Conservation (phyloP, 2,329 filamentous ascomycete genomes). For the Knoxdaviesia capensis region DNA sequence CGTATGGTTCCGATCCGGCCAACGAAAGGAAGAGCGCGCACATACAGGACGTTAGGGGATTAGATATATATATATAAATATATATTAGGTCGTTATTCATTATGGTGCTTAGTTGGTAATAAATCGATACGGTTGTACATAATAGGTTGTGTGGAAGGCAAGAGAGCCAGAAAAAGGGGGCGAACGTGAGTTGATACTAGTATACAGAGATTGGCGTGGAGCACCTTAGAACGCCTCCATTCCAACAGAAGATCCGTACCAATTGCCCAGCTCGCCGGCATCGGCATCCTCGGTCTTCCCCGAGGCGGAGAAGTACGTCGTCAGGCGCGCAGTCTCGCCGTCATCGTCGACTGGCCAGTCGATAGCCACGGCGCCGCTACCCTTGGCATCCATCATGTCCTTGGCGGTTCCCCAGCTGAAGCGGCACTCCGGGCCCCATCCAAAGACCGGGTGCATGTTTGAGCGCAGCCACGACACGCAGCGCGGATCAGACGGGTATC, state of each 20-base stretch:
- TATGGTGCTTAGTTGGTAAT: too few relatives aligned
- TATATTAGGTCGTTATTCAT: too few relatives aligned
- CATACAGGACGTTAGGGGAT: too few relatives aligned
- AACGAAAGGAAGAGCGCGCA: too few relatives aligned
- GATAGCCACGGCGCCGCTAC: conserved; percentile 39
- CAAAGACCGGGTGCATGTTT: conserved; percentile 86
- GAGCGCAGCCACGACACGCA: conserved; percentile 64
- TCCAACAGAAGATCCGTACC: conserved; percentile 61
- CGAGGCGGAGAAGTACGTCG: conserved; percentile 46
- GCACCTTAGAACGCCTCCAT: conserved; percentile 45
- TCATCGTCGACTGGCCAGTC: conserved; percentile 71
- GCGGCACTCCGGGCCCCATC: conserved; percentile 81
- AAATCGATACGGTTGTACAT: too few relatives aligned
- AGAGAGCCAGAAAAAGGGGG: too few relatives aligned
- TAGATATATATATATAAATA: too few relatives aligned
- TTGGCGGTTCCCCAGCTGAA: conserved; percentile 95
- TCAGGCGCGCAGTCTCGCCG: conserved; percentile 46
- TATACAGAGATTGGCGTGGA: too few relatives aligned
- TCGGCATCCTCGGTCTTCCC: conserved; percentile 20
- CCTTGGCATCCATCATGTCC: conserved; percentile 71
- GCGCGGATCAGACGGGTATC: conserved; percentile 74
- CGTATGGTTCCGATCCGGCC: too few relatives aligned
- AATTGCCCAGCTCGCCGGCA: conserved; percentile 49
- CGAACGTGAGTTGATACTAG: too few relatives aligned
- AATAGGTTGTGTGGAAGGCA: too few relatives aligned